phyloP scores from a whole-genome alignment of 2,329 filamentous ascomycete genomes.

The Cladosporium sphaerospermum region DNA sequence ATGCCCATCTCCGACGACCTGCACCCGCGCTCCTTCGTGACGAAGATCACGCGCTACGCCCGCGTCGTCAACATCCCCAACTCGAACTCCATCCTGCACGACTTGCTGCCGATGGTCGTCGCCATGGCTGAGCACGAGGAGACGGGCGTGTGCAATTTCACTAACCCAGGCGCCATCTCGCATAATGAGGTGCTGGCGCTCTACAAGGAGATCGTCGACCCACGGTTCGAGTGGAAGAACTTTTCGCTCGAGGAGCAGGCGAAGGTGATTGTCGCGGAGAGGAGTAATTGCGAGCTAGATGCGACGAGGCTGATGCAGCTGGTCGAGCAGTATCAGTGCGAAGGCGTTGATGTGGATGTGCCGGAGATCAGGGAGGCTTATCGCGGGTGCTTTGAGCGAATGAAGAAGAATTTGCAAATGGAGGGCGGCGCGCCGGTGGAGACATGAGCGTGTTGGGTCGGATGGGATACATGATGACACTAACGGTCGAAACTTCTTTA shows the following conservation, averaged over 20 bases:
- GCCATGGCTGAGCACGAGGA: slow-evolving; percentile 56
- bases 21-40: slow-evolving; percentile 61
- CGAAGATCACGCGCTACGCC: slow-evolving; percentile 61
- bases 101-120: slow-evolving; percentile 57
- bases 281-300: slow-evolving; percentile 60
- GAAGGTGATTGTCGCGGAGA: slow-evolving; percentile 60
- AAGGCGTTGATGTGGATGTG: slow-evolving; percentile 42
- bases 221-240: slow-evolving; percentile 57
- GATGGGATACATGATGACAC: background rate
- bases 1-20: slow-evolving; percentile 66
- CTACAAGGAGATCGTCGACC: slow-evolving; percentile 59
- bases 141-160: slow-evolving; percentile 63
- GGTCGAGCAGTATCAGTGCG: slow-evolving; percentile 48
- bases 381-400: slow-evolving; percentile 55
- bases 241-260: slow-evolving; percentile 61
- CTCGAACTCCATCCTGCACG: slow-evolving; percentile 60
- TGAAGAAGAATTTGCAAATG: slow-evolving; percentile 32
- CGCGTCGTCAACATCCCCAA: slow-evolving; percentile 62
- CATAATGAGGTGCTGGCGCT: slow-evolving; percentile 61
- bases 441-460: background rate
- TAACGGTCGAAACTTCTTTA: background rate
- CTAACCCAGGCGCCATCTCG: slow-evolving; percentile 64
- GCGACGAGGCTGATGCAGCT: slow-evolving; percentile 55
- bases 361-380: slow-evolving; percentile 60
- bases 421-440: slow-evolving; percentile 11